phyloP scores from a whole-genome alignment of 2,329 filamentous ascomycete species.

The Pestalotiopsis sp. region DNA sequence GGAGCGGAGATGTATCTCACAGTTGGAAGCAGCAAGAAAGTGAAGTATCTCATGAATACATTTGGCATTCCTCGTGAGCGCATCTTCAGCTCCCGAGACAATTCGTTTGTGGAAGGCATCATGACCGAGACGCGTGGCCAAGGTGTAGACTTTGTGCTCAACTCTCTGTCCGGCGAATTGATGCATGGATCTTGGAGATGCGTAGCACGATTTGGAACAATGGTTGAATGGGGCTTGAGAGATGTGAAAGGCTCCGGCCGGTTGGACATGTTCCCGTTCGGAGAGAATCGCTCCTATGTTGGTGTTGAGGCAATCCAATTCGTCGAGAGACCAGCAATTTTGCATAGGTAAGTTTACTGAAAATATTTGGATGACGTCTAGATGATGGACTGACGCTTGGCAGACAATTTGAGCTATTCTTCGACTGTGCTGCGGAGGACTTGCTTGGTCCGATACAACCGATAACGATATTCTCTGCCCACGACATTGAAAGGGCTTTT shows the following conservation, averaged over 20 bases:
- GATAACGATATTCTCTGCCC: slow-evolving; percentile 20
- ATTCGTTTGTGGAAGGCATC: slow-evolving; percentile 22
- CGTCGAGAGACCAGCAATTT: neutral
- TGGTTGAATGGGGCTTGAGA: slow-evolving; percentile 30
- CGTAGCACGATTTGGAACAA: slow-evolving; percentile 27
- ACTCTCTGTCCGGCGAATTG: slow-evolving; percentile 22
- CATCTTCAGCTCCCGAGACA: slow-evolving; percentile 38
- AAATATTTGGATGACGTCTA: too few relatives aligned
- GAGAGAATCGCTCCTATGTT: neutral
- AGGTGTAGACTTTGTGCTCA: slow-evolving; percentile 27
- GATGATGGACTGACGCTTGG: neutral
- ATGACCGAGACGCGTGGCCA: slow-evolving; percentile 16
- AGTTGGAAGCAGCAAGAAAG: slow-evolving; percentile 25
- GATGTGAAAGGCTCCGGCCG: slow-evolving; percentile 21
- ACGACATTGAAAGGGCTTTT: slow-evolving; percentile 30
- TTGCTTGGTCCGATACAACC: neutral
- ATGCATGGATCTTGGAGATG: slow-evolving; percentile 27
- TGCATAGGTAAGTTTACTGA: neutral
- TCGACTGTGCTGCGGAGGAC: neutral
- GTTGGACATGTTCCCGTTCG: neutral
- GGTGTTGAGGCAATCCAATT: neutral
- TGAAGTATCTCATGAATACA: slow-evolving; percentile 18
- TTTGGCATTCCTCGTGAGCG: slow-evolving; percentile 28
- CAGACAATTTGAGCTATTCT: neutral
- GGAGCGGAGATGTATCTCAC: slow-evolving; percentile 26